Base-by-base conservation (phyloP, 768 basidiomycete species). In the Amanita jacksonii region DNA sequence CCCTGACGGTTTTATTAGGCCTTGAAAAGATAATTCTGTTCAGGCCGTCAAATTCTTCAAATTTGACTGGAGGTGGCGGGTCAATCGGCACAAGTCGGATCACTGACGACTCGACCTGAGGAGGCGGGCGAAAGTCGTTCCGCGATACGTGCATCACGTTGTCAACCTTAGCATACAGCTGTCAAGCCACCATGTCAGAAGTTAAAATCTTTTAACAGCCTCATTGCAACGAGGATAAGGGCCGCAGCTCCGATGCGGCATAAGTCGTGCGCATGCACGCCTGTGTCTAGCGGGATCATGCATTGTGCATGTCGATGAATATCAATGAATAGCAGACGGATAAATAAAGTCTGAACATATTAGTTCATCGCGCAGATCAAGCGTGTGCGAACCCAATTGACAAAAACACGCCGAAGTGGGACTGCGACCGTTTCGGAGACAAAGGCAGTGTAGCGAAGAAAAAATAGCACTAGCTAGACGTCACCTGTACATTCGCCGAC, bases 31-130 rank as follows among this genome's bases (percentile, higher is more conserved):
- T 65, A 44, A 98, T 91, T 34, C 96, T 74, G 37, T 79, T 87
- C 50, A 99, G 70, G 1, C 96, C 96, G 58, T 99, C 96, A 57
- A 97, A 98, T 63, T 99, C 96, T 55, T 93, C 93, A 51, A 98
- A 99, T 58, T 81, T 80, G 49, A 99, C 77, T 0, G 92, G 91
- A 1, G 96, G 96, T 0, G 96, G 96, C 3, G 96, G 96, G 57
- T 98, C 91, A 38, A 85, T 70, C 2, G 94, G 96, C 4, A 81
- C 86, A 47, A 99, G 70, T 41, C 96, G 79, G 28, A 99, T 80
- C 49, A 99, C 96, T 16, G 79, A 83, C 20, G 82, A 86, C 62
- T 98, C 96, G 31, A 99, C 96, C 61, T 86, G 76, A 0, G 96
- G 96, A 15, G 96, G 84, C 0, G 96, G 96, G 19, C 94, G 73